Conservation (phyloP, 352 stramenopile species). For the Sclerospora graminicola region DNA sequence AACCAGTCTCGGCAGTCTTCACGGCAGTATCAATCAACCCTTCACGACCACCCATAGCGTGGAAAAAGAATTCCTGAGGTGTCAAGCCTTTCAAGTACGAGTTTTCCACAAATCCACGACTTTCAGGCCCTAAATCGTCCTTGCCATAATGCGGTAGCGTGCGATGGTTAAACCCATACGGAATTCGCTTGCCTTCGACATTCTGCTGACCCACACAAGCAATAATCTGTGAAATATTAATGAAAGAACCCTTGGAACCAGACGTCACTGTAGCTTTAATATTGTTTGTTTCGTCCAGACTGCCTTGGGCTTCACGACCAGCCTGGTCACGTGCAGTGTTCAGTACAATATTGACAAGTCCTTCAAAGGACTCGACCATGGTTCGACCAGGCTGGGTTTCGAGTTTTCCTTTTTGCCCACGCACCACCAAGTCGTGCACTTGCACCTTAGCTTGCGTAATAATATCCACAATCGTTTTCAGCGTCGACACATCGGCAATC, state of each 20-base stretch:
- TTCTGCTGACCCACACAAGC: conserved; percentile 98
- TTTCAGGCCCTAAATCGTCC: conserved; percentile 97
- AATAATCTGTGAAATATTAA: conserved; percentile 99
- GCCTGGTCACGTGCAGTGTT: conserved; percentile 83
- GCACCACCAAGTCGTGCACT: conserved; percentile 90
- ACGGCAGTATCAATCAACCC: conserved; percentile 99
- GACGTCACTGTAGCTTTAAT: conserved; percentile 99
- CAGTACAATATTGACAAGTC: conserved; percentile 95
- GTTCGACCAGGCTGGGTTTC: conserved; percentile 97
- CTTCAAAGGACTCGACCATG: conserved; percentile 99
- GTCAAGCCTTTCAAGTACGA: conserved; percentile 95
- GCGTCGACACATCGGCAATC: conserved; percentile 95
- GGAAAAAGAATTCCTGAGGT: conserved; percentile 98
- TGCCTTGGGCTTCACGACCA: conserved; percentile 70
- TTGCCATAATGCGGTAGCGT: conserved; percentile 95
- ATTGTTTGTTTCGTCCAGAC: conserved; percentile 95
- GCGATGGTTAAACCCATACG: conserved; percentile 90
- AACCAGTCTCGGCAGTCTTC: conserved; percentile 99
- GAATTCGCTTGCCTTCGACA: conserved; percentile 97
- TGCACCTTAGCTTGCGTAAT: conserved; percentile 98
- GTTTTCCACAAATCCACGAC: conserved; percentile 98
- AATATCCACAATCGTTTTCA: conserved; percentile 97
- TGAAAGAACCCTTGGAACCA: conserved; percentile 98
- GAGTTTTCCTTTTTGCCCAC: conserved; percentile 95
- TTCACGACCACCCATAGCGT: conserved; percentile 98